Base-by-base conservation (phyloP, 495 filamentous ascomycete species). In the Tuber aestivum region DNA sequence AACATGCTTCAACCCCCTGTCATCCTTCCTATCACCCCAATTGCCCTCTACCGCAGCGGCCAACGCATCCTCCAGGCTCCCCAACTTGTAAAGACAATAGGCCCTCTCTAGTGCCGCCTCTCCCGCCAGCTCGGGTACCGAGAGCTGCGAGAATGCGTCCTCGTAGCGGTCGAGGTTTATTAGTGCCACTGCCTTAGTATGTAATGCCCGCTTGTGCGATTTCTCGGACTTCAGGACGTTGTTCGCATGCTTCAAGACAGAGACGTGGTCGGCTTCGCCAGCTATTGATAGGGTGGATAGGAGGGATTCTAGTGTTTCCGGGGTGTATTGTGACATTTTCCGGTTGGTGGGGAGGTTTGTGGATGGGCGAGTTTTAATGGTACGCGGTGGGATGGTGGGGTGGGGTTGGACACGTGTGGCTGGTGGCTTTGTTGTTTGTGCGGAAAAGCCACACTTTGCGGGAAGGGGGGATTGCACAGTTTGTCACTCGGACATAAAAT, bases 161-260 rank as follows among this genome's bases (percentile, higher is more conserved):
- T 95, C 91, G 83, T 91, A 97, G 75, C 94, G 93, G 83, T 99
- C 96, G 71, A 98, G 90, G 83, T 96, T 97, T 72, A 98, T 85
- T 48, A 99, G 87, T 18, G 95, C 94, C 50, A 98, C 92, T 16
- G 91, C 87, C 77, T 93, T 93, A 48, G 91, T 91, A 83, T 92
- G 91, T 69, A 92, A 92, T 10, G 92, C 91, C 38, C 91, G 87
- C 41, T 87, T 70, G 77, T 94, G 90, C 68, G 83, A 85, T 81
- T 89, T 91, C 4, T 88, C 88, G 40, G 88, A 87, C 82, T 88
- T 89, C 48, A 95, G 86, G 6, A 87, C 86, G 48, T 87, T 87
- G 84, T 95, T 92, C 82, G 91, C 90, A 70, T 92, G 89, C 77
- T 87, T 87, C 21, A 95, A 86, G 45, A 92, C 84, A 82, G 91